Evolutionary conservation across 352 stramenopile genomes (phyloP).

Genomic region (Pythium insidiosum): DNA sequence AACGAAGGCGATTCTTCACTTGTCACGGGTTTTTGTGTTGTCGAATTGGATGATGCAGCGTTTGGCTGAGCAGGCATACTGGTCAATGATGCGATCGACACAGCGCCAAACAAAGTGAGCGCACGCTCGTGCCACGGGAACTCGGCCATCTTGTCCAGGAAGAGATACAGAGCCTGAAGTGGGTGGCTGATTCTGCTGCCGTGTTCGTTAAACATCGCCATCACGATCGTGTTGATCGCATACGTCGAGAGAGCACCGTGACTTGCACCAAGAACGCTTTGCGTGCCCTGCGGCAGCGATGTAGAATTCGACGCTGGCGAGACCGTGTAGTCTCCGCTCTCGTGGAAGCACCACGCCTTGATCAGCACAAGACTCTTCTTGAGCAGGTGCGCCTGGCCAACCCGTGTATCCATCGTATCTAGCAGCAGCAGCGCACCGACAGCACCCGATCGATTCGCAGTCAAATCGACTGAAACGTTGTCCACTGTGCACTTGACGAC

Average conservation of each 20-base stretch:
- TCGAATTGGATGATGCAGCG: not conserved
- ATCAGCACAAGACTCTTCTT: slow-evolving; percentile 86
- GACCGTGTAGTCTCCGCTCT: slow-evolving; percentile 49
- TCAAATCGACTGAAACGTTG: slow-evolving; percentile 86
- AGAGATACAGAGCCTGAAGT: slow-evolving; percentile 78
- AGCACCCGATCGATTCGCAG: slow-evolving; percentile 75
- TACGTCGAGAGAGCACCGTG: slow-evolving; percentile 76
- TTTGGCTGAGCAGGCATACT: slow-evolving; percentile 14
- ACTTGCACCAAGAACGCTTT: slow-evolving; percentile 74
- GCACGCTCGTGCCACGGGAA: slow-evolving; percentile 84
- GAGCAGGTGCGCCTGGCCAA: slow-evolving; percentile 77
- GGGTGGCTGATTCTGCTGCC: slow-evolving; percentile 60
- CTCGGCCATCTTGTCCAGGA: slow-evolving; percentile 75
- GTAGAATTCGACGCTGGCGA: slow-evolving; percentile 6
- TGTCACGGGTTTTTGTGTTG: not conserved
- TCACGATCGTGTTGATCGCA: slow-evolving; percentile 86
- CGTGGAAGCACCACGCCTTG: slow-evolving; percentile 87
- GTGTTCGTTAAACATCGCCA: slow-evolving; percentile 85
- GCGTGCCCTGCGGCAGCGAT: not conserved
- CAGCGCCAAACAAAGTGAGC: slow-evolving; percentile 66
- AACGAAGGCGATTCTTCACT: slow-evolving; percentile 5
- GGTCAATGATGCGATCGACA: slow-evolving; percentile 46
- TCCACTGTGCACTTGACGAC: slow-evolving; percentile 89
- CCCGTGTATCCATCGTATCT: slow-evolving; percentile 73
- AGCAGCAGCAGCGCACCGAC: slow-evolving; percentile 75